Base-by-base conservation (phyloP, 805 yeast genomes). In the Saccharomyces eubayanus region DNA sequence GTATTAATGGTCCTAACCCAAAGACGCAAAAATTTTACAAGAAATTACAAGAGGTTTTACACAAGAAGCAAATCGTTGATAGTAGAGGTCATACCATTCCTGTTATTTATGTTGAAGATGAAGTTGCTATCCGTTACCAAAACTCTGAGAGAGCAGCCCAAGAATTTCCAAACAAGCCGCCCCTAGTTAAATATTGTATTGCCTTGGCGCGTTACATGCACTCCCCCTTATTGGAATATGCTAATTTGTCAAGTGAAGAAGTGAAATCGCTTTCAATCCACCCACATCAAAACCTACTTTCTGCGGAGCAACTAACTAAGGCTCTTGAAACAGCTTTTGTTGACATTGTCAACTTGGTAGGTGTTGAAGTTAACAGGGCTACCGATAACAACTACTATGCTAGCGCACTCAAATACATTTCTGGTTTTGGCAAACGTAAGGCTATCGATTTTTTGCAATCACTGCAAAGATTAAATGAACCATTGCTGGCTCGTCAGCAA, bases 351-450 rank as follows among this genome's bases (percentile, higher is more conserved):
- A 90, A 92, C 68, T 74, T 89, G 74, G 96, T 88, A 51, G 99
- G 99, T 64, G 87, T 92, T 28, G 97, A 92, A 60, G 84, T 94
- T 63, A 92, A 94, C 63, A 91, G 85, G 57, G 96, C 97, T 6
- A 84, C 89, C 5, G 87, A 87, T 53, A 68, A 68, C 46, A 75
- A 82, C 0, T 87, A 89, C 63, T 71, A 82, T 55, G 88, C 96
- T 2, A 79, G 81, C 31, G 70, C 82, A 51, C 74, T 94, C 56
- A 94, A 83, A 30, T 94, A 80, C 65, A 81, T 94, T 50, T 82
- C 95, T 8, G 99, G 99, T 27, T 77, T 94, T 55, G 99, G 99
- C 46, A 96, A 96, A 50, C 84, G 99, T 74, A 94, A 94, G 70
- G 92, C 98, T 0, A 79, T 87, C 28, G 96, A 96, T 48, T 77